Conservation (phyloP, 306 rosid genomes). For the Calophaca sinica region DNA sequence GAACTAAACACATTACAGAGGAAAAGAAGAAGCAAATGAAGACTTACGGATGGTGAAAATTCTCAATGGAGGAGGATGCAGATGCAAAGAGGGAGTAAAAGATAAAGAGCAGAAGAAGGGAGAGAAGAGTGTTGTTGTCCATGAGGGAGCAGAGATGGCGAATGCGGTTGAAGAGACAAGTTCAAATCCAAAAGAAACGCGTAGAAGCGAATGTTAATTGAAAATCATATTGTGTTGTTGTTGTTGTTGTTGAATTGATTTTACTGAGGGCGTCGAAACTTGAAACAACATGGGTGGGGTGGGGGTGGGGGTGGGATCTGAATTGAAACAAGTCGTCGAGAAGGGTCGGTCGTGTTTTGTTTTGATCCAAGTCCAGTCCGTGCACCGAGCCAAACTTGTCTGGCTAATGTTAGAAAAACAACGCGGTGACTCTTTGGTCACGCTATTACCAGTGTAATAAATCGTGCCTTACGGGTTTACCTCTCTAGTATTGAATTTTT, state of each 20-base stretch:
- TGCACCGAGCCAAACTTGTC: background rate
- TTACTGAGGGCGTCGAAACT: too few relatives aligned
- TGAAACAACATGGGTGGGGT: too few relatives aligned
- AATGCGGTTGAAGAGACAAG: constrained; percentile 41
- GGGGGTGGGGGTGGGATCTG: background rate
- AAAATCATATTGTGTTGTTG: background rate
- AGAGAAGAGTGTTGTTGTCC: constrained; percentile 48
- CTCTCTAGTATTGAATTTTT: too few relatives aligned
- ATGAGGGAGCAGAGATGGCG: constrained; percentile 48
- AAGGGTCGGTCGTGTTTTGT: background rate
- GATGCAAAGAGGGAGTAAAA: constrained; percentile 56
- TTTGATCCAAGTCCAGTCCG: background rate
- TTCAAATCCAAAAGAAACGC: background rate
- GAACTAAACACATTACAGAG: background rate
- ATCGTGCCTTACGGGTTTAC: too few relatives aligned
- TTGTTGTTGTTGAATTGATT: too few relatives aligned
- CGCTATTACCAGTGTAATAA: too few relatives aligned
- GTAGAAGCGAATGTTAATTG: constrained; percentile 28
- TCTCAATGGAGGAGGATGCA: constrained; percentile 52
- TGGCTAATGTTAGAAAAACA: background rate
- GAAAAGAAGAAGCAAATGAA: background rate
- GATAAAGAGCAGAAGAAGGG: constrained; percentile 42
- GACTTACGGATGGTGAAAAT: constrained; percentile 75
- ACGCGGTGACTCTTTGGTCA: too few relatives aligned
- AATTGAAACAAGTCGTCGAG: background rate